Base-by-base conservation (phyloP, 2,329 filamentous ascomycete species). In the Fusarium dlaminii region DNA sequence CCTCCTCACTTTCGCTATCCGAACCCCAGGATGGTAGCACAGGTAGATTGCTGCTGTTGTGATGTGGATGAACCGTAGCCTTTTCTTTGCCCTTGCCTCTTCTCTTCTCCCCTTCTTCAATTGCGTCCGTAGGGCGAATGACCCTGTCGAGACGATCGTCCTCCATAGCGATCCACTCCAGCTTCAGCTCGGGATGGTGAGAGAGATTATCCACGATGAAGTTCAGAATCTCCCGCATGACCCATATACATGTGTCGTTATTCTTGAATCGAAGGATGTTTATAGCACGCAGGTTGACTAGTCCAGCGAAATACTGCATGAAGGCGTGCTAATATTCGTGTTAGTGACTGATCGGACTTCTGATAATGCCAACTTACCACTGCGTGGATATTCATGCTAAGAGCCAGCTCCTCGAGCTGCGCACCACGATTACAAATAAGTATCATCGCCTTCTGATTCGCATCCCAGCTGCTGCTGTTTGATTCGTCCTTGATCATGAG, bases 401-500 rank as follows among this genome's bases (percentile, higher is more conserved):
- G 82, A 27, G 87, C 88, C 57, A 92, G 79, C 80, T 92, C 90
- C 73, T 88, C 83, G 11, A 92, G 82, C 20, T 80, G 75, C 51
- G 79, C 82, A 3, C 87, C 90, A 30, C 82, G 83, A 10, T 79
- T 83, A 75, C 88, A 89, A 9, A 91, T 83, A n/a, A 90, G 80
- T 61, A 86, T 80, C 63, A 88, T 85, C 1, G 87, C 86, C 78
- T 87, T 89, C 49, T 87, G 83, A 63, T 91, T 86, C 9, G 87
- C 74, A 76, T 91, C 89, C 91, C 91, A 93, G 11, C 82, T 81
- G 12, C 81, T 78, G 49, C 85, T 84, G 36, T 78, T 79, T 5
- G 80, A 79, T 56, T 90, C 85, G 73, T 92, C 90, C 76, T 89
- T 88, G 72, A 92, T 87, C 84, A 91, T 88, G 24, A 93, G 79